Evolutionary conservation across 352 stramenopile species (phyloP).

Genomic region (Globisporangium camurandrum): DNA sequence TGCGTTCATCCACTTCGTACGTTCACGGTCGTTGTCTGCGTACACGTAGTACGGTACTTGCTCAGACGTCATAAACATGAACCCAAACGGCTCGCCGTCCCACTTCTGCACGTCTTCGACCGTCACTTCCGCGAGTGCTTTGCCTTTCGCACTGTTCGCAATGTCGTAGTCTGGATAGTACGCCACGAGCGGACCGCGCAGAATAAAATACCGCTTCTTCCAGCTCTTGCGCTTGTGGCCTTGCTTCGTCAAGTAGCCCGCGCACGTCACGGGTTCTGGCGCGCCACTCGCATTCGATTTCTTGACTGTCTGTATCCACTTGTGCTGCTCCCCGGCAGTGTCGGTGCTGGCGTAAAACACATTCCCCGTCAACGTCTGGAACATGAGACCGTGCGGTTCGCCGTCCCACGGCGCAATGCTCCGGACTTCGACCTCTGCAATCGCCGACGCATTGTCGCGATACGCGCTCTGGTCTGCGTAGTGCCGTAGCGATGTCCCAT

Average conservation of each 20-base stretch:
- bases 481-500: conserved; percentile 72
- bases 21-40: conserved; percentile 82
- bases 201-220: conserved; percentile 88
- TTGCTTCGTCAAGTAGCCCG: conserved; percentile 85
- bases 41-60: conserved; percentile 89
- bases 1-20: conserved; percentile 84
- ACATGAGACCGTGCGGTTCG: conserved; percentile 78
- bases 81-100: conserved; percentile 81
- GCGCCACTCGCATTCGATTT: conserved; percentile 51
- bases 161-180: conserved; percentile 87
- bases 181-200: conserved; percentile 62
- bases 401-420: conserved; percentile 73
- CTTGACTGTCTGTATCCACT: conserved; percentile 71
- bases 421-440: conserved; percentile 79
- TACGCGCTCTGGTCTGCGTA: conserved; percentile 81
- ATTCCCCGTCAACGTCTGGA: conserved; percentile 76
- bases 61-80: conserved; percentile 88
- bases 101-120: conserved; percentile 82
- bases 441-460: conserved; percentile 76
- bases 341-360: conserved; percentile 83
- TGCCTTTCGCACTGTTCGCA: conserved; percentile 73
- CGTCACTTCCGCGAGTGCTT: conserved; percentile 67
- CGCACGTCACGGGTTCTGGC: conserved; percentile 70
- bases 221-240: conserved; percentile 88
- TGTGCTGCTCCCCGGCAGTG: conserved; percentile 68